These are phyloP conservation scores for Kazachstania martiniae DNA, from an alignment of 805 yeast genomes.

Conservation along the genomic window DNA sequence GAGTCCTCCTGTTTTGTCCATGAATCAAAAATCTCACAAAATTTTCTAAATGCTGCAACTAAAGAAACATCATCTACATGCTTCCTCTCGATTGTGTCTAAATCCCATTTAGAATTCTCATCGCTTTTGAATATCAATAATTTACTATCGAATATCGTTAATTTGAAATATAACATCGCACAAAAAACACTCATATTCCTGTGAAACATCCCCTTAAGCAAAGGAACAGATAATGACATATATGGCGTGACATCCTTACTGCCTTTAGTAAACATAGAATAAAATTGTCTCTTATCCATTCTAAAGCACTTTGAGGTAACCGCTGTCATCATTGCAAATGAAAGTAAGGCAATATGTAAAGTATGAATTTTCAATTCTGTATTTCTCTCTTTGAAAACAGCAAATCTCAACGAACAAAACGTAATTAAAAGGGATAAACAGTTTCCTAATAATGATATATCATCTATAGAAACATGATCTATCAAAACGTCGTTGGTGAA, in stretches of 20 bases:
- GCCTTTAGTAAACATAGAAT: too few species aligned
- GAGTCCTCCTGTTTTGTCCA: slow-evolving; percentile 2
- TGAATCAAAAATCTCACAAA: slow-evolving; percentile 2
- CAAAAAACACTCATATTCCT: too few species aligned
- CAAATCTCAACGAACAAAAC: slow-evolving; percentile 1
- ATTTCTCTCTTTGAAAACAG: slow-evolving; percentile 3
- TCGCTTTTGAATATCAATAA: not conserved
- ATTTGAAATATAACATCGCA: too few species aligned
- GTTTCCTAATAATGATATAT: not conserved
- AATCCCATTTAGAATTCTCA: not conserved
- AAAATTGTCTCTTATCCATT: slow-evolving; percentile 11
- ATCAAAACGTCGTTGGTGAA: slow-evolving; percentile 5
- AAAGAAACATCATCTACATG: not conserved
- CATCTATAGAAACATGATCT: not conserved
- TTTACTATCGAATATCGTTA: not conserved
- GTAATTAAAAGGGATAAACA: not conserved
- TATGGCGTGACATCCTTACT: too few species aligned
- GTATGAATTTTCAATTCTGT: slow-evolving; percentile 3
- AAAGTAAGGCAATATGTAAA: too few species aligned
- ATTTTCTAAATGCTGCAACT: slow-evolving; percentile 6
- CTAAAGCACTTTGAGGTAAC: slow-evolving; percentile 5
- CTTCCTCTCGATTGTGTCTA: not conserved
- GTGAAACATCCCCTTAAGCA: too few species aligned
- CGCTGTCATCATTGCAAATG: too few species aligned
- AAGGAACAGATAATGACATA: too few species aligned